phyloP scores from a whole-genome alignment of 805 yeast genomes.

The Metschnikowia lochheadii region DNA sequence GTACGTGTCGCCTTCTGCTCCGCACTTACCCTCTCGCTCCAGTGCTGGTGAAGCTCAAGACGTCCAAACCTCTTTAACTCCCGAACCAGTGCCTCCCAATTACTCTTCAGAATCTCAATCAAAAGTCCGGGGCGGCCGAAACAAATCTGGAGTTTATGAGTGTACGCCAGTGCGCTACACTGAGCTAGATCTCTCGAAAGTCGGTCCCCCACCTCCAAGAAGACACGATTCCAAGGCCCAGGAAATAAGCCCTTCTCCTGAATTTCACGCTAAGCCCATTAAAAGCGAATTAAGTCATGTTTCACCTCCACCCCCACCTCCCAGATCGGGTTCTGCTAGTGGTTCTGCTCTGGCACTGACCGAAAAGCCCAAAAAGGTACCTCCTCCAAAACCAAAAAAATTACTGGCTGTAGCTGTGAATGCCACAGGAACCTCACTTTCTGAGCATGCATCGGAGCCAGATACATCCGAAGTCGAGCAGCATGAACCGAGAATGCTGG shows the following conservation, averaged over 20 bases:
- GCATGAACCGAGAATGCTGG: slow-evolving; percentile 5
- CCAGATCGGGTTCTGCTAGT: slow-evolving; percentile 5
- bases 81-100: slow-evolving; percentile 3
- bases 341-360: not conserved
- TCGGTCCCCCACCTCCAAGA: slow-evolving; percentile 48
- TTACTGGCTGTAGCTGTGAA: slow-evolving; percentile 1
- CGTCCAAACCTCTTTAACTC: not conserved
- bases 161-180: slow-evolving; percentile 14
- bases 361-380: slow-evolving; percentile 25
- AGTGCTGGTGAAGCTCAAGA: not conserved
- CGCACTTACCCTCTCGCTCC: slow-evolving; percentile 6
- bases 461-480: too few species aligned
- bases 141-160: not conserved
- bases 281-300: not conserved
- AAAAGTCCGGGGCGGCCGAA: not conserved
- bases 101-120: slow-evolving; percentile 1
- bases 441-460: not conserved
- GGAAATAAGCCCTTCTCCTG: too few species aligned
- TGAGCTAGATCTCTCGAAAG: slow-evolving; percentile 34
- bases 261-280: too few species aligned
- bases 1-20: not conserved
- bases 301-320: slow-evolving; percentile 8
- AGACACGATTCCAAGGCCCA: not conserved
- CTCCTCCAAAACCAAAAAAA: slow-evolving; percentile 44
- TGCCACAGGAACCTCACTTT: slow-evolving; percentile 1